Conservation (phyloP, 1,139 yeast species). For the Diutina catenulata region DNA sequence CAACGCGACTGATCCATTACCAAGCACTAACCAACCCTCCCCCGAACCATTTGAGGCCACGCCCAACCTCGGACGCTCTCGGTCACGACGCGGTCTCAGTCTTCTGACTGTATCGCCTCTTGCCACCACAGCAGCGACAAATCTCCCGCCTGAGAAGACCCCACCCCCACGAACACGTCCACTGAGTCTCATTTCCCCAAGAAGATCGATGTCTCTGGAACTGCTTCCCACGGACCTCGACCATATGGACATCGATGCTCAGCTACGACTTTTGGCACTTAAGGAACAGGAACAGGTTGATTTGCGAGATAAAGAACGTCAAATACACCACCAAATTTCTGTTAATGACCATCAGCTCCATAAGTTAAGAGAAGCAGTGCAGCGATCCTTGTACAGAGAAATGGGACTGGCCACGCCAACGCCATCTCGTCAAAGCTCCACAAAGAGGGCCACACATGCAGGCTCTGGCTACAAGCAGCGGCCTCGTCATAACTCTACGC, state of each 20-base stretch:
- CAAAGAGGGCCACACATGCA: background rate
- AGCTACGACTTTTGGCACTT: conserved; percentile 3
- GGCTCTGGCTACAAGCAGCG: background rate
- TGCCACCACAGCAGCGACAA: no score
- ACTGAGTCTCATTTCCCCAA: no score
- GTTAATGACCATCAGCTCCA: conserved; percentile 1
- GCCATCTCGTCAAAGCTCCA: background rate
- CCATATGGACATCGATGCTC: background rate
- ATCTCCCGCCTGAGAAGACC: no score
- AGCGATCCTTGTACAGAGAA: background rate
- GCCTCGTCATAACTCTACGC: background rate
- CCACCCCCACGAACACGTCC: no score
- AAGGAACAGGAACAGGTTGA: conserved; percentile 3
- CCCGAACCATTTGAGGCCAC: no score
- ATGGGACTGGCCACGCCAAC: background rate
- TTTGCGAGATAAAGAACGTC: background rate
- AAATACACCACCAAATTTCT: background rate
- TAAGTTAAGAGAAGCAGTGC: background rate
- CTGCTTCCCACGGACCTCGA: background rate
- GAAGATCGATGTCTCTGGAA: no score
- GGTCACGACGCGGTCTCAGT: conserved; percentile 1
- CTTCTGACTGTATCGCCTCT: conserved; percentile 2
- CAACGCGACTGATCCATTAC: no score
- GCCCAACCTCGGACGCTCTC: no score
- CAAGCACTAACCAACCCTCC: no score